phyloP scores from a whole-genome alignment of 2,329 filamentous ascomycete genomes.

The Knoxdaviesia proteae region DNA sequence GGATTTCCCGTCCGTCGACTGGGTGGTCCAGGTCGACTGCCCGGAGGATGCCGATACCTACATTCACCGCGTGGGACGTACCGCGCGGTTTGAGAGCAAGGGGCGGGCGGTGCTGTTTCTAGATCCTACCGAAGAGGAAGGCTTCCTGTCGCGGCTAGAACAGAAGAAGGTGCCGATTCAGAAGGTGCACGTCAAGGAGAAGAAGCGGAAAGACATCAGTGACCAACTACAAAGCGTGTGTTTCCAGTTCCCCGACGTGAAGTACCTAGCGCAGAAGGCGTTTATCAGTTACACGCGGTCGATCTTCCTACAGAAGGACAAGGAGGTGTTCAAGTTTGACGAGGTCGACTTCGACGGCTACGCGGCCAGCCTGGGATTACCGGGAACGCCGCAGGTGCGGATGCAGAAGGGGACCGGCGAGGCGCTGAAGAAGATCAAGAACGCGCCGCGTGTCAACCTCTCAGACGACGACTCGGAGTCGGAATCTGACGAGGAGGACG shows the following conservation, averaged over 20 bases:
- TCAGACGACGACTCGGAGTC: slow-evolving; percentile 36
- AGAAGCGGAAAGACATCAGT: slow-evolving; percentile 73
- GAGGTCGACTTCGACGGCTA: slow-evolving; percentile 71
- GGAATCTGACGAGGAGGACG: slow-evolving; percentile 33
- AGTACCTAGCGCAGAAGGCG: slow-evolving; percentile 89
- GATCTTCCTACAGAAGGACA: slow-evolving; percentile 73
- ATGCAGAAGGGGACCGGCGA: slow-evolving; percentile 59
- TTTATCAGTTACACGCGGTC: slow-evolving; percentile 82
- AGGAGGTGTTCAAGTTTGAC: slow-evolving; percentile 72
- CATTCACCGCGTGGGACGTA: slow-evolving; percentile 86
- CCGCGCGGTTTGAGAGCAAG: slow-evolving; percentile 76
- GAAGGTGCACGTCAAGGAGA: slow-evolving; percentile 66
- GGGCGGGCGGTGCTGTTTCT: slow-evolving; percentile 80
- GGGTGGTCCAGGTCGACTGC: slow-evolving; percentile 96
- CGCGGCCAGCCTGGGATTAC: slow-evolving; percentile 67
- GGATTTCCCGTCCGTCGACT: slow-evolving; percentile 92
- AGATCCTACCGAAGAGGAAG: slow-evolving; percentile 76
- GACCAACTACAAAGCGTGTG: slow-evolving; percentile 83
- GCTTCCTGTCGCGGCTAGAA: slow-evolving; percentile 71
- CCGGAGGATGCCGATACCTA: slow-evolving; percentile 96
- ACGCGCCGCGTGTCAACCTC: slow-evolving; percentile 50
- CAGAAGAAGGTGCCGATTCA: slow-evolving; percentile 80
- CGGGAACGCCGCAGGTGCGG: slow-evolving; percentile 80
- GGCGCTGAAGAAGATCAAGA: slow-evolving; percentile 71
- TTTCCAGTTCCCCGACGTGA: slow-evolving; percentile 83